These are phyloP conservation scores for Gracilaria caudata DNA, from an alignment of 23 red algal species.

Conservation along the genomic window DNA sequence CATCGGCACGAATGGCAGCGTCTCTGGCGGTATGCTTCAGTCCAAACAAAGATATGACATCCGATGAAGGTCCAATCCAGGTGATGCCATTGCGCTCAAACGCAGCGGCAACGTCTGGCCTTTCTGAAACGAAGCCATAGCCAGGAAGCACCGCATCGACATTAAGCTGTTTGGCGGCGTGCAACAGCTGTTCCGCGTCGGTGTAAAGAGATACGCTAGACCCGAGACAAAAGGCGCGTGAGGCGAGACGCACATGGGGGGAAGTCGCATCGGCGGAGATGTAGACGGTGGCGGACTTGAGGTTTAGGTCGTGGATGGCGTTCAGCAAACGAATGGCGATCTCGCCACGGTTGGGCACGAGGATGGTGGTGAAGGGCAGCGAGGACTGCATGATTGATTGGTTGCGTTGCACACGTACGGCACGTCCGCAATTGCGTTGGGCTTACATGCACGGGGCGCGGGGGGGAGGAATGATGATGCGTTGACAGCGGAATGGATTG, in stretches of 20 bases:
- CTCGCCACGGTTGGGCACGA: slow-evolving; percentile 94
- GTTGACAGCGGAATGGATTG: not conserved
- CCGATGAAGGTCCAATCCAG: slow-evolving; percentile 73
- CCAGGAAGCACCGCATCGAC: slow-evolving; percentile 86
- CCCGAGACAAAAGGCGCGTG: slow-evolving; percentile 25
- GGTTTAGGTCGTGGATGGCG: slow-evolving; percentile 50
- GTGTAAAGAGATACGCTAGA: slow-evolving; percentile 47
- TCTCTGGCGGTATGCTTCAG: slow-evolving; percentile 77
- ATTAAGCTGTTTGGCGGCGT: slow-evolving; percentile 50
- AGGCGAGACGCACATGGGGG: slow-evolving; percentile 55
- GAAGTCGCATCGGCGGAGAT: slow-evolving; percentile 63
- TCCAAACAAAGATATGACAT: slow-evolving; percentile 68
- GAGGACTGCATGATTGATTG: not conserved
- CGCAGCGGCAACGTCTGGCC: slow-evolving; percentile 56
- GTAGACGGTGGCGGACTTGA: slow-evolving; percentile 71
- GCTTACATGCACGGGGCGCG: slow-evolving; percentile 12
- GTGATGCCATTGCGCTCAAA: slow-evolving; percentile 65
- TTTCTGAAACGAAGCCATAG: slow-evolving; percentile 90
- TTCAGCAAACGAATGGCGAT: slow-evolving; percentile 79
- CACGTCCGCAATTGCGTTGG: not conserved
- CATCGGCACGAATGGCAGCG: slow-evolving; percentile 59
- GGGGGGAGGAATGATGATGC: not conserved
- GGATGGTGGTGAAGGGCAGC: slow-evolving; percentile 43
- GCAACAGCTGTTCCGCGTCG: slow-evolving; percentile 60
- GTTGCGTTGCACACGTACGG: not conserved